These are phyloP conservation scores for Fraxinus sp. DNA, from an alignment of 305 asterid species.

Conservation along the genomic window DNA sequence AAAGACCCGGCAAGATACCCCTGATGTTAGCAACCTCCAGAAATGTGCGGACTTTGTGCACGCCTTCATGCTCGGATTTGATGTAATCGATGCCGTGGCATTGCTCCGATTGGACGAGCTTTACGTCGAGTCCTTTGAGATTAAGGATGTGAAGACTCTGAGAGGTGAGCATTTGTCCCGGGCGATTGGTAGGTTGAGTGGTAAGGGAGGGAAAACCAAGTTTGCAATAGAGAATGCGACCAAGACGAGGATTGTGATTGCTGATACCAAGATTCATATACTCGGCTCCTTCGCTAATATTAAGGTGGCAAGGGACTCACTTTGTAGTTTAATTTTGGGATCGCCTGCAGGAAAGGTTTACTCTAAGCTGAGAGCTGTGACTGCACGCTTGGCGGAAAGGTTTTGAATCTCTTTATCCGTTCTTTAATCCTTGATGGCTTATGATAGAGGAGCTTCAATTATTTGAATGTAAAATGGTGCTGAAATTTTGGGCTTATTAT, in stretches of 20 bases:
- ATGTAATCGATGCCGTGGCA: slow-evolving; percentile 62
- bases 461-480: not conserved
- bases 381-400: slow-evolving; percentile 24
- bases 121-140: slow-evolving; percentile 74
- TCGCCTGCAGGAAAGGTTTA: slow-evolving; percentile 27
- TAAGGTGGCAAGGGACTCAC: slow-evolving; percentile 34
- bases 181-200: slow-evolving; percentile 48
- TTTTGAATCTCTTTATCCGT: not conserved
- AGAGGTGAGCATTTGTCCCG: slow-evolving; percentile 47
- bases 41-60: slow-evolving; percentile 82
- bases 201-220: slow-evolving; percentile 51
- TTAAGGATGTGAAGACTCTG: slow-evolving; percentile 71
- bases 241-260: slow-evolving; percentile 39
- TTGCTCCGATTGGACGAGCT: slow-evolving; percentile 76
- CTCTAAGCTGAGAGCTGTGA: slow-evolving; percentile 27
- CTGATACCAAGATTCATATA: slow-evolving; percentile 27
- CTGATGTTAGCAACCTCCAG: slow-evolving; percentile 74
- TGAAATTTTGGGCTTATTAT: slow-evolving; percentile 25
- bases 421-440: slow-evolving; percentile 9
- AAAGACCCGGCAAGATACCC: slow-evolving; percentile 73
- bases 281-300: slow-evolving; percentile 28
- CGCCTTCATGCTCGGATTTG: slow-evolving; percentile 84
- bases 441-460: slow-evolving; percentile 14
- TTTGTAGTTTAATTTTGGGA: slow-evolving; percentile 31
- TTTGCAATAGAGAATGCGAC: slow-evolving; percentile 51